A percentile compares a stretch with the other conserved stretches of the same genome.
Conservation (phyloP, 2,329 filamentous ascomycete species). For the Torrubiella hemipterigena region DNA sequence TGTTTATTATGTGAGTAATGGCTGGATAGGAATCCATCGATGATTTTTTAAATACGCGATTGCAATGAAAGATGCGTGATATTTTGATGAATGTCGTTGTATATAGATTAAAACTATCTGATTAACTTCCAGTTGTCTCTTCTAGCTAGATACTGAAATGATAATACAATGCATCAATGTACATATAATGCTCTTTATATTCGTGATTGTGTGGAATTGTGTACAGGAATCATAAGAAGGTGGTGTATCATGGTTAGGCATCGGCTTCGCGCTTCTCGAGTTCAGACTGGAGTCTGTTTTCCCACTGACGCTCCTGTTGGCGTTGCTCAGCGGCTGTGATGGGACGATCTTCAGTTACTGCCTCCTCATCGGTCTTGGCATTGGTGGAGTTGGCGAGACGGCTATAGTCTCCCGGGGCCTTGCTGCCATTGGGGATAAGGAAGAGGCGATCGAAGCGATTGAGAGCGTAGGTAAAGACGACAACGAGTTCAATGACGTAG, state of each 20-base stretch:
- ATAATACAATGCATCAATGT: background rate
- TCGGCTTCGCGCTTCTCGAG: slow-evolving; percentile 9
- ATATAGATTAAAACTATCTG: no score
- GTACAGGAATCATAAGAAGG: background rate
- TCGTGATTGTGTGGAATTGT: slow-evolving; percentile 9
- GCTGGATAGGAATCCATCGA: no score
- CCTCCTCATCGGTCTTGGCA: slow-evolving; percentile 12
- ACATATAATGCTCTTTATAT: slow-evolving; percentile 5
- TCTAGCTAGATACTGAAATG: no score
- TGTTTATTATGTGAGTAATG: no score
- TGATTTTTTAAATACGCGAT: background rate
- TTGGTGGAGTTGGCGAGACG: slow-evolving; percentile 9
- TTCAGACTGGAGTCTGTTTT: slow-evolving; percentile 10
- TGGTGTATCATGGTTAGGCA: slow-evolving; percentile 2
- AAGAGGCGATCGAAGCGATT: slow-evolving; percentile 65
- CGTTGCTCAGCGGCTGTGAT: slow-evolving; percentile 7
- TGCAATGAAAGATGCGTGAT: no score
- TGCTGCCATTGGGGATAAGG: slow-evolving; percentile 59
- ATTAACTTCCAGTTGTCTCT: background rate
- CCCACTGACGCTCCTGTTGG: slow-evolving; percentile 12
- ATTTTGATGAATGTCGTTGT: no score
- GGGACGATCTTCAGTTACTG: slow-evolving; percentile 14
- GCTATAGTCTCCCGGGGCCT: slow-evolving; percentile 40
- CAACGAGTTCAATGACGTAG: slow-evolving; percentile 60
- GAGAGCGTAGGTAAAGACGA: slow-evolving; percentile 55